Base-by-base conservation (phyloP, 768 basidiomycete genomes). In the Hygrophoropsis aurantiaca region DNA sequence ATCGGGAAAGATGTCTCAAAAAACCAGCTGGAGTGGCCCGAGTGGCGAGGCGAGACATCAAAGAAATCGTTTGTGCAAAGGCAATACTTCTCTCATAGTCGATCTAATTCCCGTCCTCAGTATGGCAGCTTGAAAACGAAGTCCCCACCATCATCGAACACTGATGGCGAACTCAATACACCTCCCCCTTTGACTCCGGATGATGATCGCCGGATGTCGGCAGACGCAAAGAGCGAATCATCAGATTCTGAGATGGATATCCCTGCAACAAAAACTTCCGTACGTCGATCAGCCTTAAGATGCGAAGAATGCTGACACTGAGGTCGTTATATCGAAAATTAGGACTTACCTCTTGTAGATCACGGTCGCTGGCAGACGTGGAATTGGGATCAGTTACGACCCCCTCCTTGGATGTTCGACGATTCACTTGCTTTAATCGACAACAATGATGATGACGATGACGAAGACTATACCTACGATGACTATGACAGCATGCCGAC, bases 1-100 rank as follows among this genome's bases (percentile, higher is more conserved):
- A 87, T 57, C 73, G 79, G 25, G 70, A 71, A 33, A 73, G 84
- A 24, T 87, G 85, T 60, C 59, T 79, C 44, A 80, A 75, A 64
- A 76, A 72, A 49, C 51, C 64, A 2, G 57, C 65, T n/a, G 58
- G 53, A 9, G 44, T 53, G 2, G 39, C 50, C 4, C 60, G 56
- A 26, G 40, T 46, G 37, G 19, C 34, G 11, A 51, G 49, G 16
- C 56, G 54, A n/a, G 27, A 53, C 3, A 42, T 50, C 39, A 67
- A 59, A 46, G 60, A 54, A 49, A 50, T 54, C 32, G 64, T 63
- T 38, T 16, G 36, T 38, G 36, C 20, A 16, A 16, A n/a, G n/a
- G n/a, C n/a, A n/a, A n/a, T n/a, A n/a, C 20, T 21, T 8, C 36
- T 38, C 36, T 38, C 16, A 16, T n/a, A 38, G n/a, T 16, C n/a